Evolutionary conservation across 2,329 filamentous ascomycete species (phyloP), one percentile per base, ranked within the genome.

Genomic region (Diaporthe destruens): DNA sequence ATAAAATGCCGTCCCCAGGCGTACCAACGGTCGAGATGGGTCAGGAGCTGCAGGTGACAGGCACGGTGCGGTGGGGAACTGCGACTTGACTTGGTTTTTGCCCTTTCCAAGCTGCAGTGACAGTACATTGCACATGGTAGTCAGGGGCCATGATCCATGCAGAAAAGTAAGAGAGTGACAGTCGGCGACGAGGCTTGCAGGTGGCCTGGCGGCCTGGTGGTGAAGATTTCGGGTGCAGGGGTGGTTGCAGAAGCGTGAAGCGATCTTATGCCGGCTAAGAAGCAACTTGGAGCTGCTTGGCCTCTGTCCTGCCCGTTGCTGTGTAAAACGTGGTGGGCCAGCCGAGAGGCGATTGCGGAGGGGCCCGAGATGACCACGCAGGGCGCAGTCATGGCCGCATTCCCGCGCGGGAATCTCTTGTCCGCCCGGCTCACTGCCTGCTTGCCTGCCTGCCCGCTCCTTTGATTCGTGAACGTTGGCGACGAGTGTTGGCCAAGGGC

Each of bases 51-150:
- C 61, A 66, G 47, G 47, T 25, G 61, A 34, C 61, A 66, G 61
- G 61, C 61, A 66, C 53, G 44, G n/a, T 34, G 8, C 25, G 59
- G 59, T 66, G 44, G 61, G 61, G 32, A 47, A 47, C 25, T 66
- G 61, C 47, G 61, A 66, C 61, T 53, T 32, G 61, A 66, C 61
- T 36, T 32, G 44, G 59, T n/a, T 18, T 23, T 18, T 51, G 23
- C 23, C 29, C 44, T 66, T 39, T 49, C 44, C 32, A 66, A 66
- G 61, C 61, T 66, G 61, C 61, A 53, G 59, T 51, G 39, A 61
- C 34, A 9, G 29, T 29, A 29, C 29, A 2, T 29, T 3, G 29
- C 29, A 29, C 29, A 29, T 29, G 29, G 29, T 29, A 29, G 29
- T 29, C 59, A 47, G 34, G 18, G 44, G 25, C 29, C 61, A 34